phyloP scores from a whole-genome alignment of 169 alveolate genomes.

The Cryptosporidium meleagridis region DNA sequence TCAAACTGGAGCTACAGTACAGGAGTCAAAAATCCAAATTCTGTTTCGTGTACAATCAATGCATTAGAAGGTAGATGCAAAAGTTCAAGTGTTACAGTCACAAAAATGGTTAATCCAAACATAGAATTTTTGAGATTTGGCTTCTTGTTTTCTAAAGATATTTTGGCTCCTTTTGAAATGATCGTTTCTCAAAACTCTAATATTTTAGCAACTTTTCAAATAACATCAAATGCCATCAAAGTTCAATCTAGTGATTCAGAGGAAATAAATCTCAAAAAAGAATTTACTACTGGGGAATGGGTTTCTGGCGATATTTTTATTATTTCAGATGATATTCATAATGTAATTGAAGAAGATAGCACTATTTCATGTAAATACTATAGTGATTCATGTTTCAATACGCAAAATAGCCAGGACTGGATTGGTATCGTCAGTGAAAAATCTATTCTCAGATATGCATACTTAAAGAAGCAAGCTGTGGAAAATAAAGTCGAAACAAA shows the following conservation, averaged over 20 bases:
- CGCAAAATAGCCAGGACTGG: conserved; percentile 12
- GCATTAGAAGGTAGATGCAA: conserved; percentile 18
- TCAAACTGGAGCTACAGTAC: conserved; percentile 2
- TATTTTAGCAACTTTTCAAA: neutral
- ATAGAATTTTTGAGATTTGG: conserved; percentile 41
- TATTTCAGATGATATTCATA: conserved; percentile 5
- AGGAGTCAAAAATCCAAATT: neutral
- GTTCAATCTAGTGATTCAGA: neutral
- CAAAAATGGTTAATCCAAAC: neutral
- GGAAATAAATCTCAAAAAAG: neutral
- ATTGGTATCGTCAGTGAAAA: conserved; percentile 9
- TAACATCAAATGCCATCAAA: neutral
- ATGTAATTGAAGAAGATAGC: neutral
- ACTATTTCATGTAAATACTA: conserved; percentile 18
- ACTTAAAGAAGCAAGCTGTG: conserved; percentile 15
- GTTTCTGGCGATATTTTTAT: conserved; percentile 48
- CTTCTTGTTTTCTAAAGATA: conserved; percentile 14
- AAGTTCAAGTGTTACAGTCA: conserved; percentile 16
- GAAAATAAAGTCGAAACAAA: neutral
- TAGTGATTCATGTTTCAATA: conserved; percentile 5
- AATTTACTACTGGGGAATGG: conserved; percentile 49
- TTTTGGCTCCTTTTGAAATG: conserved; percentile 10
- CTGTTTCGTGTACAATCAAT: neutral
- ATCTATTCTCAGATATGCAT: conserved; percentile 37
- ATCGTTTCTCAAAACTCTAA: conserved; percentile 3